A percentile compares a stretch with the other conserved stretches of the same genome.
Evolutionary conservation across 2,329 filamentous ascomycete genomes (phyloP).

Genomic region (Hyphodiscus sp.): DNA sequence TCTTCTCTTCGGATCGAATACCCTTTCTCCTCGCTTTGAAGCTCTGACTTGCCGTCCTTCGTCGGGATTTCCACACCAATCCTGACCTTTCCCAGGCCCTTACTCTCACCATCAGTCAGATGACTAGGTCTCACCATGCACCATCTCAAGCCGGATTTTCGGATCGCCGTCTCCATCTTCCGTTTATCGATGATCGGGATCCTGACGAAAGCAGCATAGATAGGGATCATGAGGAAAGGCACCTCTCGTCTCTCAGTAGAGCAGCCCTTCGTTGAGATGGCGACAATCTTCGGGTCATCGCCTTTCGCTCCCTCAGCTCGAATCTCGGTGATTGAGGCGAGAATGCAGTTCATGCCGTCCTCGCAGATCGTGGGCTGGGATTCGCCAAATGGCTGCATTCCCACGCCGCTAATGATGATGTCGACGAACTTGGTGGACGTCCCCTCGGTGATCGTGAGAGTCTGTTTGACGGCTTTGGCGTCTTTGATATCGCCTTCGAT

Average conservation of each 20-base stretch:
- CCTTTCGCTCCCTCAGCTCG: background rate
- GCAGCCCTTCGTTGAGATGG: constrained; percentile 37
- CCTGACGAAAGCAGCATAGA: constrained; percentile 36
- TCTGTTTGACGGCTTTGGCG: constrained; percentile 31
- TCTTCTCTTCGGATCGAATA: constrained; percentile 29
- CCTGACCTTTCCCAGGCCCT: constrained; percentile 10
- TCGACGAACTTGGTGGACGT: background rate
- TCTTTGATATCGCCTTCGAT: constrained; percentile 43
- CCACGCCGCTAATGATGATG: background rate
- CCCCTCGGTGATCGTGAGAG: constrained; percentile 27
- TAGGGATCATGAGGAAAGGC: constrained; percentile 35
- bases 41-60: constrained; percentile 9
- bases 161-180: constrained; percentile 34
- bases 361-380: constrained; percentile 1
- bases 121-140: constrained; percentile 19
- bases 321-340: background rate
- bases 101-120: constrained; percentile 23
- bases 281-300: constrained; percentile 24
- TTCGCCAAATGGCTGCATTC: background rate
- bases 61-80: constrained; percentile 21
- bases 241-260: constrained; percentile 33
- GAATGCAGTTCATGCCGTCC: background rate
- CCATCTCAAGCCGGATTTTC: constrained; percentile 17
- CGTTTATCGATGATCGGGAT: constrained; percentile 41
- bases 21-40: constrained; percentile 15